A percentile compares a stretch with the other conserved stretches of the same genome.
Conservation (phyloP, 805 yeast species). For the Danielozyma ontarioensis region DNA sequence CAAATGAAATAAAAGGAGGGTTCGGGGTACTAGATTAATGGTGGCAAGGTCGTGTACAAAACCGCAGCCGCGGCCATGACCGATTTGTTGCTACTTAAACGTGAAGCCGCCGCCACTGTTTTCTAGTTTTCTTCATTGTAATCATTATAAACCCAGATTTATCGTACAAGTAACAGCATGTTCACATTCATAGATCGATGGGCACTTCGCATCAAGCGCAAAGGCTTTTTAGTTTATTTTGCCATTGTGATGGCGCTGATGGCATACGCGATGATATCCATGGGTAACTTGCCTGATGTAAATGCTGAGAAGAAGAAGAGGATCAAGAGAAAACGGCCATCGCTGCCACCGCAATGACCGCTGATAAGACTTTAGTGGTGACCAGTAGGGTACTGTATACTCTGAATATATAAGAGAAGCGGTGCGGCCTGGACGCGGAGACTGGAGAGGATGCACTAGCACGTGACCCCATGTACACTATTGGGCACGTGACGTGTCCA, state of each 20-base stretch:
- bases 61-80: no score
- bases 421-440: conserved; percentile 1
- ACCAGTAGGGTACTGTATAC: neutral
- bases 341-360: conserved; percentile 1
- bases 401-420: conserved; percentile 2
- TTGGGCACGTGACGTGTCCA: no score
- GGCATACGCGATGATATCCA: conserved; percentile 20
- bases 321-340: conserved; percentile 3
- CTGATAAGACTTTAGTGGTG: conserved; percentile 1
- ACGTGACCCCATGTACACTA: no score
- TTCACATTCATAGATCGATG: neutral
- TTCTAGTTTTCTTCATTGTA: no score
- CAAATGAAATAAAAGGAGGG: neutral
- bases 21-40: no score
- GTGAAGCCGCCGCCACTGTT: neutral
- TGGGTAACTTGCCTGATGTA: conserved; percentile 9
- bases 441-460: conserved; percentile 1
- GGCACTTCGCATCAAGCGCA: conserved; percentile 20
- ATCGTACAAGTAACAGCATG: no score
- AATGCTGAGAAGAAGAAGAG: neutral
- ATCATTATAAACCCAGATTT: no score
- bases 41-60: no score
- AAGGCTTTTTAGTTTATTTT: conserved; percentile 31
- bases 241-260: conserved; percentile 25
- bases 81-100: neutral